A percentile compares a stretch with the other conserved stretches of the same genome.
Conservation (phyloP, 768 basidiomycete genomes). For the Phlegmacium glaucopus region DNA sequence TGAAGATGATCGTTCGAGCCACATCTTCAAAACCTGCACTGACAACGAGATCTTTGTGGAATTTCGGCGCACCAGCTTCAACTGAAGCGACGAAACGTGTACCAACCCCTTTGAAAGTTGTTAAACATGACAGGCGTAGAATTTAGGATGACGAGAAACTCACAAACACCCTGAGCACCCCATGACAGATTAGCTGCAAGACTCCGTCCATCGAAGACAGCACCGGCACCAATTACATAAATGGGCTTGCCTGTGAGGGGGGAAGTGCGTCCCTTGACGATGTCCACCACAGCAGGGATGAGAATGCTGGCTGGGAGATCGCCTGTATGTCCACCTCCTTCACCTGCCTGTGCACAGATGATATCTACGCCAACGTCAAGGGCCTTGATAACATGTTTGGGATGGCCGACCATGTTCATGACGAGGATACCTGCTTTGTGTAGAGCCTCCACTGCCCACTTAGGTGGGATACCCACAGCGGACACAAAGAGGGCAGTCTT, state of each 20-base stretch:
- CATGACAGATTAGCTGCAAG: constrained; percentile 85
- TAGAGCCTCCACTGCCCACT: constrained; percentile 72
- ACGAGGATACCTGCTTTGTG: constrained; percentile 83
- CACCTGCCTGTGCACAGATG: constrained; percentile 92
- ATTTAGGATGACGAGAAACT: constrained; percentile 27
- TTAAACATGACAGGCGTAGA: background rate
- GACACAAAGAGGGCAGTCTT: constrained; percentile 87
- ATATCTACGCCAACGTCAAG: constrained; percentile 85
- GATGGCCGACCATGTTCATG: constrained; percentile 98
- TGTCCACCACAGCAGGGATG: constrained; percentile 89
- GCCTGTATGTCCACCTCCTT: constrained; percentile 89
- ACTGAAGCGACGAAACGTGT: constrained; percentile 82
- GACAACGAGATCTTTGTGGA: constrained; percentile 78
- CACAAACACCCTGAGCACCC: constrained; percentile 86
- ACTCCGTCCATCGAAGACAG: constrained; percentile 85
- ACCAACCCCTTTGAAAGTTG: constrained; percentile 56
- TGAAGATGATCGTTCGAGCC: constrained; percentile 83
- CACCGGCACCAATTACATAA: constrained; percentile 89
- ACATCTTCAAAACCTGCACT: constrained; percentile 76
- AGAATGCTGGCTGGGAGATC: constrained; percentile 81
- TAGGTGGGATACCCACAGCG: constrained; percentile 85
- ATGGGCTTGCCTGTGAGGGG: constrained; percentile 81
- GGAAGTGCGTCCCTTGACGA: constrained; percentile 70
- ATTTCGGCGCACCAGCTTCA: constrained; percentile 80
- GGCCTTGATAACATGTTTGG: constrained; percentile 82